A percentile compares a stretch with the other conserved stretches of the same genome.
phyloP scores from a whole-genome alignment of 129 eudicot genomes.

The Artemisia annua region DNA sequence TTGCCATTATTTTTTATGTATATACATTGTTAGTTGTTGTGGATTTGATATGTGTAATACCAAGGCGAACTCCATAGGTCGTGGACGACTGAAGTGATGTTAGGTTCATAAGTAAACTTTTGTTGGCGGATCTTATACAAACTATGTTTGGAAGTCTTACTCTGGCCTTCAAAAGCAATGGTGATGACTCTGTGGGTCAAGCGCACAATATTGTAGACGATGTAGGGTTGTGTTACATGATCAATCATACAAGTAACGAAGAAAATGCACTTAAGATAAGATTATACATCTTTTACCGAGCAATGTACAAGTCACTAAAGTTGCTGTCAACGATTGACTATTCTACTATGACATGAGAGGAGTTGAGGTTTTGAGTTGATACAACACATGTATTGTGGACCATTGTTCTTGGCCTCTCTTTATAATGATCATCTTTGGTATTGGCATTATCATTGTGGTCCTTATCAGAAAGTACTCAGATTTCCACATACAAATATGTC shows the following conservation, averaged over 20 bases:
- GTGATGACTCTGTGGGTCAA: too few relatives aligned
- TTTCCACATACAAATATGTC: conserved; percentile 39
- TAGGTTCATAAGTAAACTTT: too few relatives aligned
- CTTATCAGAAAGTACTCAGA: conserved; percentile 35
- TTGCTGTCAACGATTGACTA: conserved; percentile 11
- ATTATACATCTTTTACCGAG: neutral
- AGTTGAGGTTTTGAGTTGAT: conserved; percentile 32
- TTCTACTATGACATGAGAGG: conserved; percentile 18
- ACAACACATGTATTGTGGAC: conserved; percentile 40
- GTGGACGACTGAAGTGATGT: too few relatives aligned
- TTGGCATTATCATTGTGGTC: conserved; percentile 39
- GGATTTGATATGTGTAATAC: too few relatives aligned
- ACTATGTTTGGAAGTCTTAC: too few relatives aligned
- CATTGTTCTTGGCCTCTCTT: conserved; percentile 21
- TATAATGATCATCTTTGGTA: conserved; percentile 35
- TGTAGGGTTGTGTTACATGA: too few relatives aligned
- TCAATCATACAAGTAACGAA: neutral
- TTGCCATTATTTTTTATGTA: neutral
- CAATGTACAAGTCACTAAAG: conserved; percentile 7
- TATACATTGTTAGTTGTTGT: too few relatives aligned
- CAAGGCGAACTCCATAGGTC: too few relatives aligned
- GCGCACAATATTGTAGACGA: too few relatives aligned
- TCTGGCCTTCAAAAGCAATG: too few relatives aligned
- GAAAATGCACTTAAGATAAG: too few relatives aligned
- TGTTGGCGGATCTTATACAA: too few relatives aligned